Conservation (phyloP, 768 basidiomycete species). For the Kwoniella botswanensis region DNA sequence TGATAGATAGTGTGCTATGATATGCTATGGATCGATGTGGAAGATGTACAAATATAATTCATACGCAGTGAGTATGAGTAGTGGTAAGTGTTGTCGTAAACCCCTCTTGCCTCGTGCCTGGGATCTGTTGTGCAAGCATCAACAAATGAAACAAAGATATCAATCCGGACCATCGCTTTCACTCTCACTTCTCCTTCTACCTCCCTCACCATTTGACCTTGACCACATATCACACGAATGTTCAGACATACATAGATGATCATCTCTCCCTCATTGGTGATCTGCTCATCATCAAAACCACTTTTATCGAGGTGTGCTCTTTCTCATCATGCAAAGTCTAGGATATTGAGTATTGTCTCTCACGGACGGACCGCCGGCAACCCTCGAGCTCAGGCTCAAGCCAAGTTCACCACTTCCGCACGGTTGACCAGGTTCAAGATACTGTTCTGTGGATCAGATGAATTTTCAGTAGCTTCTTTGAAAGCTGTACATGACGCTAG, state of each 20-base stretch:
- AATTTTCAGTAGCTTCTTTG: conserved; percentile 80
- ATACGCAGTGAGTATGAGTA: too few relatives aligned
- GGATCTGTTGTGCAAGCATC: too few relatives aligned
- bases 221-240: background rate
- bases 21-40: too few relatives aligned
- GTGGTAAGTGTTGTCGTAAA: too few relatives aligned
- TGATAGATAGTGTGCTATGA: too few relatives aligned
- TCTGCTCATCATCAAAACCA: background rate
- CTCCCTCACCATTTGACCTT: background rate
- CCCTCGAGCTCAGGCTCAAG: background rate
- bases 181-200: background rate
- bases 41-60: too few relatives aligned
- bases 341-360: background rate
- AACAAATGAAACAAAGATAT: too few relatives aligned
- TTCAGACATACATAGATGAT: background rate
- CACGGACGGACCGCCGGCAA: background rate
- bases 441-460: conserved; percentile 85
- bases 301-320: background rate
- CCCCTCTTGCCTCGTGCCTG: too few relatives aligned
- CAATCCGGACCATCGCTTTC: too few relatives aligned
- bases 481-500: conserved; percentile 67
- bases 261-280: background rate
- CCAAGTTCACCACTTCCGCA: background rate
- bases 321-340: background rate
- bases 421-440: conserved; percentile 58